A percentile compares a stretch with the other conserved stretches of the same genome.
phyloP scores from a whole-genome alignment of 306 rosid genomes.

The Casuarina equisetifolia region DNA sequence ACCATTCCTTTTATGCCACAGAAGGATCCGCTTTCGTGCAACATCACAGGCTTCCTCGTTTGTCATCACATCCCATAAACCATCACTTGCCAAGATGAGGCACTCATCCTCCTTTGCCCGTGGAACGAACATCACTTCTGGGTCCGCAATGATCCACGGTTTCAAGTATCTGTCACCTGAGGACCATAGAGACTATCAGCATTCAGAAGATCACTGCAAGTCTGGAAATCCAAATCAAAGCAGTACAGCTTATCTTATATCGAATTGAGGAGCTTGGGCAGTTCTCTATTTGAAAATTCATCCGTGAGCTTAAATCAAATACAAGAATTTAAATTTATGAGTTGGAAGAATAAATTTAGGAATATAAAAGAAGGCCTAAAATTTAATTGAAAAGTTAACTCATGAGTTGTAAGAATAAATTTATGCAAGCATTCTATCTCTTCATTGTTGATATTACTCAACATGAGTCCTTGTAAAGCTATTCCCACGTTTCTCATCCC shows the following conservation, averaged over 20 bases:
- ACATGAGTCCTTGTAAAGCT: too few relatives aligned
- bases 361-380: too few relatives aligned
- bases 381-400: too few relatives aligned
- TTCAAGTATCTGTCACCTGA: slow-evolving; percentile 78
- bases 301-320: neutral
- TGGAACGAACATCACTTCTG: slow-evolving; percentile 52
- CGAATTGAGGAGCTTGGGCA: neutral
- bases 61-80: slow-evolving; percentile 83
- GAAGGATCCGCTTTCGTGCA: slow-evolving; percentile 70
- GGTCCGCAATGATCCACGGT: slow-evolving; percentile 81
- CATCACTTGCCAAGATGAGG: slow-evolving; percentile 77
- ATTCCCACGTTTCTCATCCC: too few relatives aligned
- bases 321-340: too few relatives aligned
- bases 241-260: neutral
- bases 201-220: neutral
- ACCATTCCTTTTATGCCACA: slow-evolving; percentile 74
- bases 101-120: slow-evolving; percentile 70
- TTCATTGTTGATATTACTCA: too few relatives aligned
- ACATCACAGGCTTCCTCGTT: slow-evolving; percentile 79
- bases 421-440: too few relatives aligned
- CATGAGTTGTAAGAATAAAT: too few relatives aligned
- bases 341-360: too few relatives aligned
- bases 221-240: neutral
- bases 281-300: neutral
- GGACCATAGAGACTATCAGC: neutral